A percentile compares a stretch with the other conserved stretches of the same genome.
These are phyloP conservation scores for Penicillium sp. DNA, from an alignment of 2,329 filamentous ascomycete species.

Conservation along the genomic window DNA sequence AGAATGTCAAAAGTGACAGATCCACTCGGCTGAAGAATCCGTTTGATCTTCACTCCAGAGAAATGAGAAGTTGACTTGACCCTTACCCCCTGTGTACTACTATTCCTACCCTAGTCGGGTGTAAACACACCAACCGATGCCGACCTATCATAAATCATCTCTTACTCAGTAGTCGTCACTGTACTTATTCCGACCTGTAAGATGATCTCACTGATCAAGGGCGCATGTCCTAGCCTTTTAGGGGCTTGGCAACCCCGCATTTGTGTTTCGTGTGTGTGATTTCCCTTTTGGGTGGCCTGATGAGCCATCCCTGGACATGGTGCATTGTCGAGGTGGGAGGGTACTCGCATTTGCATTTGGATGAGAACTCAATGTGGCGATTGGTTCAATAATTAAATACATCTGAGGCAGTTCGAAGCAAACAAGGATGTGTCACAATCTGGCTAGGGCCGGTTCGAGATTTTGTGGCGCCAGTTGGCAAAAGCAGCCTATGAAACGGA, in stretches of 20 bases:
- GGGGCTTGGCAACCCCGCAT: constrained; percentile 24
- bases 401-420: too few species aligned
- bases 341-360: too few species aligned
- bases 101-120: background rate
- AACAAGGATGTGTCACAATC: too few species aligned
- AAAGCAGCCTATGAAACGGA: too few species aligned
- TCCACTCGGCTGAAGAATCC: constrained; percentile 11
- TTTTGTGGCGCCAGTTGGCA: too few species aligned
- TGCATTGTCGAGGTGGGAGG: too few species aligned
- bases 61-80: background rate
- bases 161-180: constrained; percentile 18
- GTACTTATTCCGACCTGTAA: background rate
- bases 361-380: too few species aligned
- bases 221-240: constrained; percentile 5
- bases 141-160: constrained; percentile 17
- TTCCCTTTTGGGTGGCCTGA: background rate
- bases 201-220: constrained; percentile 18
- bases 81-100: background rate
- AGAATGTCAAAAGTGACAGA: background rate
- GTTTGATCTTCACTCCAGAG: constrained; percentile 1
- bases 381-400: too few species aligned
- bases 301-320: too few species aligned
- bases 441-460: too few species aligned
- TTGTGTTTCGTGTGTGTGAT: background rate
- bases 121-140: background rate